Base-by-base conservation (phyloP, 2,329 filamentous ascomycete genomes). In the Trichoderma sp. region DNA sequence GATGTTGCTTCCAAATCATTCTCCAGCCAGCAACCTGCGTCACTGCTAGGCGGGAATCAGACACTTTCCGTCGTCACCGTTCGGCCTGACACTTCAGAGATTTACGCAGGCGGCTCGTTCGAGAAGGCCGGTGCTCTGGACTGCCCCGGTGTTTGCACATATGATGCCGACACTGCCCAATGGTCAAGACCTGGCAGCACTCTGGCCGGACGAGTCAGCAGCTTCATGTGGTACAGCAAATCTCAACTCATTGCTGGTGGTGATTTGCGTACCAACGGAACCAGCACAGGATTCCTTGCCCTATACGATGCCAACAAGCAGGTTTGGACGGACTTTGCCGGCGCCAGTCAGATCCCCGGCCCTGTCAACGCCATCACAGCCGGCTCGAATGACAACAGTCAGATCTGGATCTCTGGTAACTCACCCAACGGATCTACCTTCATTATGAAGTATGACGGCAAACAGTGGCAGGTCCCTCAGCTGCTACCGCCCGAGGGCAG, bases 31-130 rank as follows among this genome's bases (percentile, higher is more conserved):
- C 94, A 96, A 1, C 92, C 69, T 16, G 69, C 95, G 33, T 89
- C 93, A 2, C 87, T 98, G 3, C 88, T 88, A 12, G 95, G 96
- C 16, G 86, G 87, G 6, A 89, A 91, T 77, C 91, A 92, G 31
- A 90, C 91, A 3, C 95, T 98, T 59, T 93, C 94, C 75, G 87
- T 93, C 33, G 95, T 99, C 79, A 89, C 91, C 12, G 88, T 92
- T 9, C 93, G 92, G 74, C 93, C 94, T 0, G 89, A 89, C 73
- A 91, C 91, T 21, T 87, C 89, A 1, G 91, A 97, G 68, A 88
- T 99, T 14, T 99, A 93, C 81, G 93, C 99, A 38, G 96, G 93
- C 50, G 97, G 97, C 38, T 91, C 90, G 11, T 99, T 98, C 81
- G 87, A 91, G n/a, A 91, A 90, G 38, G 97, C 95, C 21, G 97